These are phyloP conservation scores for Hypoxylon subgilvum DNA, from an alignment of 495 filamentous ascomycete species.

Conservation along the genomic window DNA sequence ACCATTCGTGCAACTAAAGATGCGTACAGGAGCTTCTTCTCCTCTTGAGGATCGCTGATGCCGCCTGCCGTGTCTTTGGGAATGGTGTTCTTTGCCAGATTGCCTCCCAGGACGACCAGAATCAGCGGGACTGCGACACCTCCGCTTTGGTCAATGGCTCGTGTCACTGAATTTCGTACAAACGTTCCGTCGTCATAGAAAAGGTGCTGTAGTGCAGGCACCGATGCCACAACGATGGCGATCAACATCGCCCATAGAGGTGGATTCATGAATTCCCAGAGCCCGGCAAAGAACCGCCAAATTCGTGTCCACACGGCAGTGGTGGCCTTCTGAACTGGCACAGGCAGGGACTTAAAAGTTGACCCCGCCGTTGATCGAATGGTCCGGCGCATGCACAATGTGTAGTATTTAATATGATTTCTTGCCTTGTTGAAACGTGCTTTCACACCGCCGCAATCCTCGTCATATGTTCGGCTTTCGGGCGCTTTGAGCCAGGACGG, in stretches of 20 bases:
- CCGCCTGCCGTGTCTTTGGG: conserved; percentile 61
- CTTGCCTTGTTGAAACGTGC: no score
- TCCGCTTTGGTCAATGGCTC: conserved; percentile 81
- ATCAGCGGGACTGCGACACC: conserved; percentile 94
- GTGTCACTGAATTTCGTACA: conserved; percentile 87
- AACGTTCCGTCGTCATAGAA: conserved; percentile 94
- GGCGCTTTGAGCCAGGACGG: no score
- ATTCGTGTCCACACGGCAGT: conserved; percentile 48
- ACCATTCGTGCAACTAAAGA: conserved; percentile 89
- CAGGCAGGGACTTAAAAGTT: conserved; percentile 60
- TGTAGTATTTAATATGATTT: no score
- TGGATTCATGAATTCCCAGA: conserved; percentile 97
- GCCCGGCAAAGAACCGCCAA: conserved; percentile 63
- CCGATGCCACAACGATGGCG: conserved; percentile 85
- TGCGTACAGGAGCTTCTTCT: conserved; percentile 78
- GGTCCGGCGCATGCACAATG: no score
- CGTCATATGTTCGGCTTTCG: no score
- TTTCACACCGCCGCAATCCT: no score
- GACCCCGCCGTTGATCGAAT: no score
- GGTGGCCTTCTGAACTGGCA: conserved; percentile 61
- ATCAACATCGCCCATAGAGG: conserved; percentile 96
- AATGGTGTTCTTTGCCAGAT: conserved; percentile 83
- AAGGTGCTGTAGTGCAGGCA: conserved; percentile 79
- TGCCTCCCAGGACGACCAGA: conserved; percentile 91
- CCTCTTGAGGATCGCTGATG: conserved; percentile 69